Base-by-base conservation (phyloP, 2,329 filamentous ascomycete species). In the Capronia coronata region DNA sequence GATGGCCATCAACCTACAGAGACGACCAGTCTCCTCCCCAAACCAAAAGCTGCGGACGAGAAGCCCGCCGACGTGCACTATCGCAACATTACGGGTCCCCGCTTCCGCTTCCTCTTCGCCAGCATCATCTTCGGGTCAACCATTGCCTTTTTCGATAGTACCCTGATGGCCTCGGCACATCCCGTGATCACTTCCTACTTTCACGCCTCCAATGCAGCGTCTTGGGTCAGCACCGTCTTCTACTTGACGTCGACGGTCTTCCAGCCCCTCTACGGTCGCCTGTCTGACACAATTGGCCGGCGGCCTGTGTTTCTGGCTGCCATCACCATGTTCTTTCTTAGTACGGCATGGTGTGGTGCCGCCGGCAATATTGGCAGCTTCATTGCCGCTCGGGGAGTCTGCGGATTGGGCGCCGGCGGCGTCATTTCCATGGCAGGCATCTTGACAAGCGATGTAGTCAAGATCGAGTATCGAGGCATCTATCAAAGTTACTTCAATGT, bases 131-230 rank as follows among this genome's bases (percentile, higher is more conserved):
- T 75, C n/a, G 72, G 73, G 3, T 78, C 78, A 60, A 77, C 83
- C 54, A 65, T 73, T 47, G 69, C 65, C 7, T 80, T 74, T 63
- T 90, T 91, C 62, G 87, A 91, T 69, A 77, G 79, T 9, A 91
- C 86, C 2, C 77, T 91, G 57, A 89, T 91, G 85, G 85, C 85
- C 3, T 87, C 84, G 2, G 83, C 78, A 35, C 86, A 93, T 65
- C 86, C 86, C 0, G 84, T 87, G 49, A 88, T 91, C 54, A 89
- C 86, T 0, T 88, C 84, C 0, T 81, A 90, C 65, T 91, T 91
- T 66, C 71, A 82, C 53, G 78, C 84, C 42, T 86, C 85, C 25
- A 88, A 91, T 65, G 80, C 80, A 40, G 87, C 87, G 2, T 88
- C 86, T 1, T 93, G 87, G 87, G 73, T 91, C 3, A 88, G 85